Evolutionary conservation across 2,329 filamentous ascomycete genomes (phyloP).

Genomic region (Ceratocystis lukuohia): DNA sequence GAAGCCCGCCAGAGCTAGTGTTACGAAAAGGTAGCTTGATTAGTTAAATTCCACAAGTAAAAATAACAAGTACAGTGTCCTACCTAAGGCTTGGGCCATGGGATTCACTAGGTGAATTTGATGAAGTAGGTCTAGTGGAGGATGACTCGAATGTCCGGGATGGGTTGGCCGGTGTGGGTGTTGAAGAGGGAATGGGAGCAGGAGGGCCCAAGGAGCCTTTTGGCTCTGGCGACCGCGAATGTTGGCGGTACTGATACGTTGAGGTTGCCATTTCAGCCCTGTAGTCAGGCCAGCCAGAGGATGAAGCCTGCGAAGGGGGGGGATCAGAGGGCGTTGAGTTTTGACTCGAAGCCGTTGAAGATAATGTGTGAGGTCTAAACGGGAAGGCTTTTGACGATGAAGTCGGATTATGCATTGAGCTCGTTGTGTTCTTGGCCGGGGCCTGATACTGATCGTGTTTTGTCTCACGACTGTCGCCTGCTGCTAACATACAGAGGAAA

Average conservation of each 20-base stretch:
- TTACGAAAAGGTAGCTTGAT: neutral
- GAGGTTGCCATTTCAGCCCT: slow-evolving; percentile 12
- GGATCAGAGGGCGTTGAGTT: neutral
- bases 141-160: slow-evolving; percentile 10
- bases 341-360: neutral
- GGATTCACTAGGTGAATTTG: slow-evolving; percentile 16
- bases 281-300: neutral
- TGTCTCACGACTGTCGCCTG: slow-evolving; percentile 1
- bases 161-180: slow-evolving; percentile 5
- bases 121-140: slow-evolving; percentile 13
- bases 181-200: slow-evolving; percentile 8
- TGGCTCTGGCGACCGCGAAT: slow-evolving; percentile 16
- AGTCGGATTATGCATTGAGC: neutral
- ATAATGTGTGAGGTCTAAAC: slow-evolving; percentile 5
- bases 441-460: slow-evolving; percentile 1
- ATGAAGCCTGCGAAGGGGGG: neutral
- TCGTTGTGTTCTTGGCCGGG: slow-evolving; percentile 3
- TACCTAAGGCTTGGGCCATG: slow-evolving; percentile 16
- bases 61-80: neutral
- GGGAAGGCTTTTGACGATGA: slow-evolving; percentile 7
- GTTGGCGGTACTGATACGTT: slow-evolving; percentile 9
- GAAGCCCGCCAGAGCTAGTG: slow-evolving; percentile 4
- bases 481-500: slow-evolving; percentile 5
- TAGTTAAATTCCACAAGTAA: neutral
- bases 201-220: slow-evolving; percentile 14